Conservation (phyloP, 257 asterid genomes). For the Verbascum thapsus region DNA sequence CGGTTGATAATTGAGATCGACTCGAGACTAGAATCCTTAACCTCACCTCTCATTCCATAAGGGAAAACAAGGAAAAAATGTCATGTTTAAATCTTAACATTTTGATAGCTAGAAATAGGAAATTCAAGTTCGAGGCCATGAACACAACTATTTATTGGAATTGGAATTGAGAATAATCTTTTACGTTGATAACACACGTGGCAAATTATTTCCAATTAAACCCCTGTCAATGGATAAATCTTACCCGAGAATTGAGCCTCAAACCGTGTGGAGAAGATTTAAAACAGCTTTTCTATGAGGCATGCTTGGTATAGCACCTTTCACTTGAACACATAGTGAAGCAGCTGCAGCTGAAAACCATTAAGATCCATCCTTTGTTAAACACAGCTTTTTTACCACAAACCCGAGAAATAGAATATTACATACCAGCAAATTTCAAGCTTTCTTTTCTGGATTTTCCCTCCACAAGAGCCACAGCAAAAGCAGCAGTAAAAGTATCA, state of each 20-base stretch:
- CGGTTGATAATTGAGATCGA: no score
- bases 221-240: not conserved
- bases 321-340: conserved; percentile 92
- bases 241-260: conserved; percentile 33
- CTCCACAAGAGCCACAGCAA: conserved; percentile 91
- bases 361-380: conserved; percentile 20
- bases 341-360: conserved; percentile 88
- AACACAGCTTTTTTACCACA: conserved; percentile 8
- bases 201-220: not conserved
- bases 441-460: conserved; percentile 76
- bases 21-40: no score
- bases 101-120: not conserved
- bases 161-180: not conserved
- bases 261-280: conserved; percentile 63
- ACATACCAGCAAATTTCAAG: conserved; percentile 80
- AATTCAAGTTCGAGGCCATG: not conserved
- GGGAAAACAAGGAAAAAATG: not conserved
- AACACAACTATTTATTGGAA: not conserved
- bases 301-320: conserved; percentile 99
- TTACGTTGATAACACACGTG: not conserved
- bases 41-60: not conserved
- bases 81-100: not conserved
- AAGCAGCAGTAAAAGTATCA: conserved; percentile 95
- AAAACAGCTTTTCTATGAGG: conserved; percentile 75
- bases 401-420: conserved; percentile 5